A percentile compares a stretch with the other conserved stretches of the same genome.
Evolutionary conservation across 345 rosid species (phyloP).

Genomic region (Alliaria petiolata): DNA sequence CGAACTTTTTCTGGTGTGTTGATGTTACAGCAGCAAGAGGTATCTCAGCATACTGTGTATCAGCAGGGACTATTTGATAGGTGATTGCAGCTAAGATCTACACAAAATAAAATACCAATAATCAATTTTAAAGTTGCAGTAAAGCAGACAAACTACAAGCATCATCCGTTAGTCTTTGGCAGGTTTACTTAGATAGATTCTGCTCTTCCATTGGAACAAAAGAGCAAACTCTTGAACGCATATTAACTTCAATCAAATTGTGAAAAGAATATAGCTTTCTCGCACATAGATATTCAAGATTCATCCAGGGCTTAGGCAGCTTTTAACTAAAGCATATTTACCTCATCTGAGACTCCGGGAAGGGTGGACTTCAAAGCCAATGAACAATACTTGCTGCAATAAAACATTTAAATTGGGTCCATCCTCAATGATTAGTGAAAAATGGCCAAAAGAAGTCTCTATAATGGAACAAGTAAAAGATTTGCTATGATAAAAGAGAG

Average conservation of each 20-base stretch:
- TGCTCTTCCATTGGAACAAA: no score
- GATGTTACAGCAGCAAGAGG: slow-evolving; percentile 73
- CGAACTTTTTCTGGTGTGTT: slow-evolving; percentile 52
- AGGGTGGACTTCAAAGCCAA: slow-evolving; percentile 48
- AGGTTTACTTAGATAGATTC: no score
- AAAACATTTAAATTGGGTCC: background rate
- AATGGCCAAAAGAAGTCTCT: background rate
- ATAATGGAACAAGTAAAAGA: no score
- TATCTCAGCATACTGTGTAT: slow-evolving; percentile 76
- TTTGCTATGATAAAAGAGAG: no score
- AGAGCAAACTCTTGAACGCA: background rate
- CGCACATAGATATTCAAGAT: background rate
- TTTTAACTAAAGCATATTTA: slow-evolving; percentile 15
- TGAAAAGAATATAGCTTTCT: background rate
- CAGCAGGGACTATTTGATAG: slow-evolving; percentile 72
- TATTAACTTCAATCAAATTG: background rate
- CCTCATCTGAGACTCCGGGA: slow-evolving; percentile 45
- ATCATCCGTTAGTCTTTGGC: background rate
- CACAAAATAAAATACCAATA: slow-evolving; percentile 6
- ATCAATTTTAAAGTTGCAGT: background rate
- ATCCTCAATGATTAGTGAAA: no score
- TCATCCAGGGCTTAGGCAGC: background rate
- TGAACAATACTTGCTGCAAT: slow-evolving; percentile 72
- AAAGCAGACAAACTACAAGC: background rate
- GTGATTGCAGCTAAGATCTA: slow-evolving; percentile 77